These are phyloP conservation scores for Globisporangium cystogenes DNA, from an alignment of 352 stramenopile genomes.

Conservation along the genomic window DNA sequence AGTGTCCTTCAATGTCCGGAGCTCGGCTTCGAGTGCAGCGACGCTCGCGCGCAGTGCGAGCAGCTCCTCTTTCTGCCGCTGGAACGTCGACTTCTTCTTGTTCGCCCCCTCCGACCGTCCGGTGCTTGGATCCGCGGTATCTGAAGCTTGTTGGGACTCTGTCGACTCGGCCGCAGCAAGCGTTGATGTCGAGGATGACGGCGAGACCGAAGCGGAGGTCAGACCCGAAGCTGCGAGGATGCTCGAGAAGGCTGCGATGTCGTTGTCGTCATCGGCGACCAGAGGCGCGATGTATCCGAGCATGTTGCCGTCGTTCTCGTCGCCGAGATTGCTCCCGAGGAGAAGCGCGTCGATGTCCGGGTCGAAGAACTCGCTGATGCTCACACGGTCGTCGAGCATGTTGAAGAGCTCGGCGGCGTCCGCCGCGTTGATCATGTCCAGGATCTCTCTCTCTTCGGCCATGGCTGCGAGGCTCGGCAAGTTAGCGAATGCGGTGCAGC, in stretches of 20 bases:
- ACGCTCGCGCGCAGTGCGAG: not conserved
- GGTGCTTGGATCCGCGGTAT: not conserved
- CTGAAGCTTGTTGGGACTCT: not conserved
- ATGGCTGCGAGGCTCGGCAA: not conserved
- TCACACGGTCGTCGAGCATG: not conserved
- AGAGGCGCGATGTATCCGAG: not conserved
- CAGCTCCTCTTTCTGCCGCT: constrained; percentile 7
- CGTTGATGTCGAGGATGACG: not conserved
- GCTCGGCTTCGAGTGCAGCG: not conserved
- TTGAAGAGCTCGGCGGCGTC: constrained; percentile 1
- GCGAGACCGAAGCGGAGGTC: not conserved
- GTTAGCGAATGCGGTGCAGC: not conserved
- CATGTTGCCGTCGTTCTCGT: not conserved
- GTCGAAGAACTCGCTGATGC: not conserved
- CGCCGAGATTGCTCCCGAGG: not conserved
- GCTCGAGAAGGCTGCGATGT: not conserved
- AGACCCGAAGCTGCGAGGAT: not conserved
- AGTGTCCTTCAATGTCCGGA: not conserved
- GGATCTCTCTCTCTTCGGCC: constrained; percentile 11
- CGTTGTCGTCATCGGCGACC: not conserved
- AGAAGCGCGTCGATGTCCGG: constrained; percentile 2
- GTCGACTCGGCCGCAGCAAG: not conserved
- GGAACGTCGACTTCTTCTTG: constrained; percentile 8
- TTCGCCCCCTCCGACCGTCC: not conserved
- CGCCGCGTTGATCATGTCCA: constrained; percentile 16